Conservation (phyloP, 129 eudicot genomes). For the Flaveria bidentis region DNA sequence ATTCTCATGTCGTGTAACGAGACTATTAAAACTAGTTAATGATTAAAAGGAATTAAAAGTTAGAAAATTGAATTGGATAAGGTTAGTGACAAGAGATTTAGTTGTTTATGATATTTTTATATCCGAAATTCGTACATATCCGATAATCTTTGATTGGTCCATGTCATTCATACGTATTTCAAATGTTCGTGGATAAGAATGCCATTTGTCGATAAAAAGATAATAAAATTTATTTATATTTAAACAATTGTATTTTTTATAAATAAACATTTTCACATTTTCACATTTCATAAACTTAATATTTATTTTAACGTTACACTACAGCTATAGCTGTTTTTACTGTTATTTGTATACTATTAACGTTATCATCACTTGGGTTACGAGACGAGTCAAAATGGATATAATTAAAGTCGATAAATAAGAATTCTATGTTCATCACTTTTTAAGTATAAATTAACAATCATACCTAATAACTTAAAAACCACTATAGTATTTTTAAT, state of each 20-base stretch:
- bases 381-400: no score
- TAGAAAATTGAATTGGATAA: conserved; percentile 14
- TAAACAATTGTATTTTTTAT: neutral
- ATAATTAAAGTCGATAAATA: no score
- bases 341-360: no score
- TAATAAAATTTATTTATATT: neutral
- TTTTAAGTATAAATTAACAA: no score
- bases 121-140: conserved; percentile 12
- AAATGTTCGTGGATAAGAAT: conserved; percentile 25
- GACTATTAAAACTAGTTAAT: neutral
- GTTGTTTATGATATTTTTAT: neutral
- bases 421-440: no score
- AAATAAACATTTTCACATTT: neutral
- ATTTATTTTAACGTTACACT: no score
- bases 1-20: no score
- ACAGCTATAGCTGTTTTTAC: no score
- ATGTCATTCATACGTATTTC: conserved; percentile 27
- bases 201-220: conserved; percentile 11
- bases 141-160: conserved; percentile 33
- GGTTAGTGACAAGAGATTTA: conserved; percentile 17
- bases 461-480: no score
- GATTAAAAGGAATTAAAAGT: neutral
- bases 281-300: neutral
- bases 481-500: no score
- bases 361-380: no score